Evolutionary conservation across 2,329 filamentous ascomycete genomes (phyloP).

Genomic region (Daldinia sp.): DNA sequence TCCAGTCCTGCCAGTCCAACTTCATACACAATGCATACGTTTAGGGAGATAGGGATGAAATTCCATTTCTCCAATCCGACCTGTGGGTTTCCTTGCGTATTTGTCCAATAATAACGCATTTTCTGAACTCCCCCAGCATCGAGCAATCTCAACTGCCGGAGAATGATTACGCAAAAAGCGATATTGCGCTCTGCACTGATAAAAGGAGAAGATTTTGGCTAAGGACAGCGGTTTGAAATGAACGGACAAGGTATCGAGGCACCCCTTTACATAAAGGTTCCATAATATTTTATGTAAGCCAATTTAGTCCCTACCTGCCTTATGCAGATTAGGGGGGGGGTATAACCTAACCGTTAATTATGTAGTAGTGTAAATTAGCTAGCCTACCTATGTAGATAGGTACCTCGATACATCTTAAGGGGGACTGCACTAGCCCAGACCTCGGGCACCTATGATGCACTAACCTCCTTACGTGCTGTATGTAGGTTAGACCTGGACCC

Average conservation of each 20-base stretch:
- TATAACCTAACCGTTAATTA: no score
- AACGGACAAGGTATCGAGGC: background rate
- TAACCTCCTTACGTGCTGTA: no score
- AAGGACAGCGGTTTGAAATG: background rate
- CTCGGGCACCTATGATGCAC: no score
- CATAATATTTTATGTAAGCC: background rate
- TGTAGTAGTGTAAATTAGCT: no score
- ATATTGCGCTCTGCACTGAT: background rate
- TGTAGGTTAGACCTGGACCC: no score
- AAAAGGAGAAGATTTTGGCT: background rate
- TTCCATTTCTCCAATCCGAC: background rate
- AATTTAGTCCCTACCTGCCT: no score
- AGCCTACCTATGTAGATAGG: background rate
- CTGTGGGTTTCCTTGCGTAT: background rate
- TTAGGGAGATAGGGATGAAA: background rate
- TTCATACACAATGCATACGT: background rate
- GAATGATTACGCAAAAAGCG: background rate
- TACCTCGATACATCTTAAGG: background rate
- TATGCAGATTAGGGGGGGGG: background rate
- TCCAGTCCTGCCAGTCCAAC: no score
- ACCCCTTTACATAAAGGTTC: background rate
- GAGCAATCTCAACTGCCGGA: conserved; percentile 22
- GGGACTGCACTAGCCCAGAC: no score
- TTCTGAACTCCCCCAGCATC: background rate
- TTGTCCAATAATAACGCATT: background rate